Conservation (phyloP, 495 filamentous ascomycete genomes). For the Penicillium riverlandense region DNA sequence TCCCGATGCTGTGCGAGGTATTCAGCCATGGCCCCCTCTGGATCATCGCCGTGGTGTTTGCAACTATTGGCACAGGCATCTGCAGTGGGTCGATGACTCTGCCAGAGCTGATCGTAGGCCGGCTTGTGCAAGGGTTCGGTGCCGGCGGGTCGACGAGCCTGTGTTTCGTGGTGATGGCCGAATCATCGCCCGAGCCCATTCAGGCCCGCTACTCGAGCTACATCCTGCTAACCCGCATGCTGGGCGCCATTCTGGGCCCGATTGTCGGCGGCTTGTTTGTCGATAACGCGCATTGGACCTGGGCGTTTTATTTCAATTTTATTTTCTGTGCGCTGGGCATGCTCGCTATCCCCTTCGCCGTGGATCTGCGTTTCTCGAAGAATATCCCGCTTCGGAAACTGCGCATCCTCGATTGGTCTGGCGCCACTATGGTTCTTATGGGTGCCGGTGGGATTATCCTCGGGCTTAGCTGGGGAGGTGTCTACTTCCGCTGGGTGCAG, state of each 20-base stretch:
- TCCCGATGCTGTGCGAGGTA: slow-evolving; percentile 32
- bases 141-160: slow-evolving; percentile 60
- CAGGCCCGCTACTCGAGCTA: slow-evolving; percentile 35
- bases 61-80: slow-evolving; percentile 53
- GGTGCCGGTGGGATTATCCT: slow-evolving; percentile 22
- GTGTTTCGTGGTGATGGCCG: slow-evolving; percentile 59
- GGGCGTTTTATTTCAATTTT: slow-evolving; percentile 39
- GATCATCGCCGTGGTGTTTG: slow-evolving; percentile 42
- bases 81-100: slow-evolving; percentile 54
- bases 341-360: slow-evolving; percentile 27
- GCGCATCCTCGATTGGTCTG: slow-evolving; percentile 30
- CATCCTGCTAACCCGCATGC: slow-evolving; percentile 23
- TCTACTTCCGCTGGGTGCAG: slow-evolving; percentile 21
- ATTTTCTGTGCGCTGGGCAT: slow-evolving; percentile 30
- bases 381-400: slow-evolving; percentile 18
- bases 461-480: slow-evolving; percentile 32
- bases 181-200: slow-evolving; percentile 43
- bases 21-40: slow-evolving; percentile 39
- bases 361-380: slow-evolving; percentile 22
- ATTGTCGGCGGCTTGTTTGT: slow-evolving; percentile 31
- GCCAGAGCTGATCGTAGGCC: slow-evolving; percentile 53
- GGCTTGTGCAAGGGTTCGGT: slow-evolving; percentile 64
- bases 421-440: slow-evolving; percentile 24
- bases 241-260: slow-evolving; percentile 31
- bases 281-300: slow-evolving; percentile 28